Evolutionary conservation across 140 eudicot species (phyloP).

Genomic region (Ambrosia hybrid): DNA sequence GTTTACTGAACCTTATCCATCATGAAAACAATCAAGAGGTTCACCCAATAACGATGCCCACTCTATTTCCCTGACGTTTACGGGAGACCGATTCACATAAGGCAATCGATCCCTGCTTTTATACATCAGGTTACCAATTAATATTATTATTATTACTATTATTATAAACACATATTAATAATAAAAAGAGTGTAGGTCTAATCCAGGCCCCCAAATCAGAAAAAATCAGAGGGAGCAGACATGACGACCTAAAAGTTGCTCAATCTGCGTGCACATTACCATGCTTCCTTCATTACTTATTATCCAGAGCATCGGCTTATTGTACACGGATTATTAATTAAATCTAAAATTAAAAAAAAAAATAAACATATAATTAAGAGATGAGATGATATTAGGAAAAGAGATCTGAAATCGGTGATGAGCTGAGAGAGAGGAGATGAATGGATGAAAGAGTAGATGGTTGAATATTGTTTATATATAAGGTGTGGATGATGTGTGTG

Average conservation of each 20-base stretch:
- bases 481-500: background rate
- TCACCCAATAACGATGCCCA: conserved; percentile 5
- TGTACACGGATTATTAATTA: background rate
- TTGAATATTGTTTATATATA: too few relatives aligned
- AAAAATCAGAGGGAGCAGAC: conserved; percentile 64
- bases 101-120: conserved; percentile 42
- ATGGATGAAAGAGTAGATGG: background rate
- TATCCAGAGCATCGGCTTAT: conserved; percentile 80
- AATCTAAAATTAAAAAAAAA: too few relatives aligned
- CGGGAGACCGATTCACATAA: background rate
- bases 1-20: conserved; percentile 32
- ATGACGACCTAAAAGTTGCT: conserved; percentile 58
- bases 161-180: too few relatives aligned
- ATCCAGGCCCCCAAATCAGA: conserved; percentile 73
- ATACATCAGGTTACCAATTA: conserved; percentile 27
- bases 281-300: conserved; percentile 56
- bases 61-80: conserved; percentile 1
- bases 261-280: conserved; percentile 61
- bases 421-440: too few relatives aligned
- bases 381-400: too few relatives aligned
- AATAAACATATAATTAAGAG: too few relatives aligned
- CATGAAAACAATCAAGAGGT: background rate
- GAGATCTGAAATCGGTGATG: too few relatives aligned
- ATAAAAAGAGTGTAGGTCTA: conserved; percentile 49
- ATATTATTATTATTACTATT: background rate